Evolutionary conservation across 352 stramenopile species (phyloP).

Genomic region (Globisporangium acanthophoron): DNA sequence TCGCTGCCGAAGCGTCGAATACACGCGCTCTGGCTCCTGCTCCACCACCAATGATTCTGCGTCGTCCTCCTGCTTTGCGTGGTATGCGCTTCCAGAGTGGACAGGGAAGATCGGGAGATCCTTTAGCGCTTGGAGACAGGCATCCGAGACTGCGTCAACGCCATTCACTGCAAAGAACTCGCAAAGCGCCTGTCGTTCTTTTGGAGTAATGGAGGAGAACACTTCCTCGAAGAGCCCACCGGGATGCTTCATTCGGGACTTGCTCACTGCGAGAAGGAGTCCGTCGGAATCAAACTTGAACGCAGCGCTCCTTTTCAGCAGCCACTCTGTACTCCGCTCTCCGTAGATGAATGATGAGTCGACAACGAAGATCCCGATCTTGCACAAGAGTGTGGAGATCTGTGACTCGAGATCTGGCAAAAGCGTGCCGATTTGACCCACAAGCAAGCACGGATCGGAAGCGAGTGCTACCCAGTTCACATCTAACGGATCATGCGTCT

Average conservation of each 20-base stretch:
- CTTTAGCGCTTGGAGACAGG: conserved; percentile 29
- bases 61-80: conserved; percentile 1
- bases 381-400: conserved; percentile 21
- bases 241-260: conserved; percentile 24
- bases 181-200: conserved; percentile 29
- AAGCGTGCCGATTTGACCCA: conserved; percentile 14
- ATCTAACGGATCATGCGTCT: conserved; percentile 9
- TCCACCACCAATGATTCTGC: background rate
- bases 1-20: conserved; percentile 10
- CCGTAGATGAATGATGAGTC: conserved; percentile 35
- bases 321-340: conserved; percentile 36
- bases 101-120: conserved; percentile 51
- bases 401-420: conserved; percentile 1
- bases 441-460: conserved; percentile 26
- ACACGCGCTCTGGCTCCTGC: background rate
- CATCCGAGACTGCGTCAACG: conserved; percentile 25
- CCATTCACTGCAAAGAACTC: conserved; percentile 38
- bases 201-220: conserved; percentile 21
- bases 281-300: conserved; percentile 41
- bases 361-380: conserved; percentile 37
- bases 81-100: conserved; percentile 10
- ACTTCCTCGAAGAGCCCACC: conserved; percentile 32
- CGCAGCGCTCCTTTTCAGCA: conserved; percentile 33
- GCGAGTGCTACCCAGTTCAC: conserved; percentile 30
- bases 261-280: conserved; percentile 30